Conservation (phyloP, 441 rosid genomes). For the Macaranga tanarius region DNA sequence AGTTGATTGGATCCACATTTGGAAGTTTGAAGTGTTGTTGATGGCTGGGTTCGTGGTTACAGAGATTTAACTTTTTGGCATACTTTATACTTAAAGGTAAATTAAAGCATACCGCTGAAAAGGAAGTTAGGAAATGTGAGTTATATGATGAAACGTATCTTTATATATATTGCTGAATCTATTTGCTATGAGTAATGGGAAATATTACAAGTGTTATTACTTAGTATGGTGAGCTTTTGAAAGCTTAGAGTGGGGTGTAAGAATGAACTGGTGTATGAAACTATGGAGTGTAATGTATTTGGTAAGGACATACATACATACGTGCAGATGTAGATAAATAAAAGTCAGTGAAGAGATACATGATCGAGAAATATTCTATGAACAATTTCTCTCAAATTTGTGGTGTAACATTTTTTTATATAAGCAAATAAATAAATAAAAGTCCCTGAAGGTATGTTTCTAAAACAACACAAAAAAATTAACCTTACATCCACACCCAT, state of each 20-base stretch:
- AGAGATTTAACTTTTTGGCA: constrained; percentile 15
- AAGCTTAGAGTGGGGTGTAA: constrained; percentile 31
- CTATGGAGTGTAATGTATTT: constrained; percentile 22
- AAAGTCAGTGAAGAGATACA: background rate
- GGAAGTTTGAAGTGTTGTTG: background rate
- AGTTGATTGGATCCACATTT: background rate
- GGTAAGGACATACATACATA: background rate
- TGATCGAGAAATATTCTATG: background rate
- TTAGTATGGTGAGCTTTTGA: constrained; percentile 21
- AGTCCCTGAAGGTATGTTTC: too few species aligned
- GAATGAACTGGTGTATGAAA: constrained; percentile 17
- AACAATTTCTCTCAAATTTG: background rate
- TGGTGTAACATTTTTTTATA: background rate
- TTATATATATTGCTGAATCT: constrained; percentile 1
- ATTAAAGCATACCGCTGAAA: background rate
- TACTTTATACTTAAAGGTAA: background rate
- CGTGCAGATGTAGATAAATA: background rate
- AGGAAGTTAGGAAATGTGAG: background rate
- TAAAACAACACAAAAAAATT: too few species aligned
- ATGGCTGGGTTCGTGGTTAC: background rate
- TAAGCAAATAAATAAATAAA: too few species aligned
- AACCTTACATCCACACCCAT: too few species aligned
- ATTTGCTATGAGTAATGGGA: background rate
- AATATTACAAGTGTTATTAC: constrained; percentile 10
- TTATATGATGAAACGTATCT: background rate